A percentile compares a stretch with the other conserved stretches of the same genome.
phyloP scores from a whole-genome alignment of 1,284 basidiomycete species.

The Rhodotorula sp. region DNA sequence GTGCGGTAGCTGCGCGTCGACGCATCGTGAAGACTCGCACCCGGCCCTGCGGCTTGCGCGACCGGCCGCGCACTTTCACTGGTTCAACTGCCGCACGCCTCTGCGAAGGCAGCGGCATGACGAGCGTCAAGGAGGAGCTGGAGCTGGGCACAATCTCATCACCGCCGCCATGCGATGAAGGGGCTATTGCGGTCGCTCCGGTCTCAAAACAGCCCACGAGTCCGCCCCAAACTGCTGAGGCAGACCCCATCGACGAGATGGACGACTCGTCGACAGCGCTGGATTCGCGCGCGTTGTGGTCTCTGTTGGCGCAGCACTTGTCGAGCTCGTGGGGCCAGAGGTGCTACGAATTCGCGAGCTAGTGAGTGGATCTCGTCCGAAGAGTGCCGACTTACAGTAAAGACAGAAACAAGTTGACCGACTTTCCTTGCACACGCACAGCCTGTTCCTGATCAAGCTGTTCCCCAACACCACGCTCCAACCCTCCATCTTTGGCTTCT shows the following conservation, averaged over 20 bases:
- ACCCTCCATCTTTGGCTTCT: slow-evolving; percentile 56
- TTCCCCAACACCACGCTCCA: slow-evolving; percentile 58
- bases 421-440: slow-evolving; percentile 51
- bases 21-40: too few species aligned
- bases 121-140: too few species aligned
- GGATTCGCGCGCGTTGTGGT: slow-evolving; percentile 23
- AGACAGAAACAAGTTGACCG: slow-evolving; percentile 43
- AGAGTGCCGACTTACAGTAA: slow-evolving; percentile 23
- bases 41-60: too few species aligned
- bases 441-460: slow-evolving; percentile 54
- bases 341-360: slow-evolving; percentile 18
- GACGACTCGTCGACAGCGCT: neutral
- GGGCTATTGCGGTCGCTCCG: too few species aligned
- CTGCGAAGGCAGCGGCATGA: too few species aligned
- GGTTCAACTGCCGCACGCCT: too few species aligned
- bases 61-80: too few species aligned
- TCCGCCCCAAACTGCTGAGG: neutral
- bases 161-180: too few species aligned
- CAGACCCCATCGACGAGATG: too few species aligned
- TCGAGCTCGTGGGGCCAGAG: slow-evolving; percentile 21
- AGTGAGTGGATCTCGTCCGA: slow-evolving; percentile 39
- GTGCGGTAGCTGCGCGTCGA: too few species aligned
- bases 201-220: too few species aligned
- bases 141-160: too few species aligned
- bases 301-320: slow-evolving; percentile 34